Base-by-base conservation (phyloP, 2,329 filamentous ascomycete species). In the Aspergillus caelatus region DNA sequence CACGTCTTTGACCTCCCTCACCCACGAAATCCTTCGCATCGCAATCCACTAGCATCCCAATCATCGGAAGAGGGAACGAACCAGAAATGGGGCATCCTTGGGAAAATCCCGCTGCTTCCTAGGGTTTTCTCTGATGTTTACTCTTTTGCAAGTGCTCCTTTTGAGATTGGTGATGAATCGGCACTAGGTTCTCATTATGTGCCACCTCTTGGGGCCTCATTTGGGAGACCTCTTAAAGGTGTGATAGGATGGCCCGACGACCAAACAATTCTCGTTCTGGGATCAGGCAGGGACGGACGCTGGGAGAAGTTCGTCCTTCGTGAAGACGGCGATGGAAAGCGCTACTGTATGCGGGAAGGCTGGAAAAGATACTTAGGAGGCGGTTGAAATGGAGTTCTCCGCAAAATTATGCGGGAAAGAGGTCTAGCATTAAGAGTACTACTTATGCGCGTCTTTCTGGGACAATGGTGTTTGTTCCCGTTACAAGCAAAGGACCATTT, bases 101-200 rank as follows among this genome's bases (percentile, higher is more conserved):
- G 91, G 66, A 94, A 89, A 72, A 86, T 97, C 8, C 94, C 94
- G 0, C 82, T 96, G 61, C 87, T 97, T 68, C 95, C 95, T 1
- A 88, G 91, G 48, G 85, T 95, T 34, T 96, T 98, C 75, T 94
- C 92, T 1, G 95, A 98, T 68, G 86, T 90, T 10, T 97, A 97
- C 76, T 96, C 92, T 0, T 94, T 94, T 71, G 86, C 92, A 4
- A 92, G 89, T 46, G 86, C 88, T 3, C 88, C 89, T 39, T 98
- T 98, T 71, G 90, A 95, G 70, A 89, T 93, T 43, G 92, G 92
- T 3, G 90, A 95, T 36, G 93, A 96, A 71, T 81, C 84, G 32
- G 74, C 82, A 16, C 68, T 71, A 4, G 69, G 75, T 50, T 74
- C 80, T 62, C 70, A 80, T 64, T 74, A 80, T 70, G 71, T 82